phyloP scores from a whole-genome alignment of 257 asterid species.

The Ajuga chamaepitys region DNA sequence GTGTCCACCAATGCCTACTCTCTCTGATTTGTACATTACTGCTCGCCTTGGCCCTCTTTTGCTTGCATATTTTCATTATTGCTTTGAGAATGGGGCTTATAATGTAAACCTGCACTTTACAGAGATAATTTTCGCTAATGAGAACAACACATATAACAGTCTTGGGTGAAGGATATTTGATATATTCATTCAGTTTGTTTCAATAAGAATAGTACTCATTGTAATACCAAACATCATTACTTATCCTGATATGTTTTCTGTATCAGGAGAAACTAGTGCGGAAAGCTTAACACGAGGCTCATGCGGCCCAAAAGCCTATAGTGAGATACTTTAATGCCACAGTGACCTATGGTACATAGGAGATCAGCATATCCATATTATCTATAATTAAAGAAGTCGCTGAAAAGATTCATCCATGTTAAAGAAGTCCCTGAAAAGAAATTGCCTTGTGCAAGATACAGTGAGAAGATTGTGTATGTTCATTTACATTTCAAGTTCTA shows the following conservation, averaged over 20 bases:
- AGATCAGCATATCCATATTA: too few relatives aligned
- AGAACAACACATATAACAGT: conserved; percentile 51
- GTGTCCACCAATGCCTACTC: conserved; percentile 20
- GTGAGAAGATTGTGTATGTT: not conserved
- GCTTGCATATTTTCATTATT: conserved; percentile 67
- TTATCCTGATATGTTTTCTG: conserved; percentile 18
- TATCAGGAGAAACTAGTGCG: conserved; percentile 51
- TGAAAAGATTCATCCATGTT: not conserved
- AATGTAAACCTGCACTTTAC: conserved; percentile 71
- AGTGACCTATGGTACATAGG: conserved; percentile 53
- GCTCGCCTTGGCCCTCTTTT: conserved; percentile 83
- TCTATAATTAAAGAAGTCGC: too few relatives aligned
- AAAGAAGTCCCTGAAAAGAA: not conserved
- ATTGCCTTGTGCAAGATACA: not conserved
- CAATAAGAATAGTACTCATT: not conserved
- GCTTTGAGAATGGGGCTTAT: conserved; percentile 80
- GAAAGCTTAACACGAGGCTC: conserved; percentile 60
- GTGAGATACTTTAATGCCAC: conserved; percentile 36
- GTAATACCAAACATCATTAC: not conserved
- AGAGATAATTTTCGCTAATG: conserved; percentile 57
- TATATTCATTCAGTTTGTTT: conserved; percentile 69
- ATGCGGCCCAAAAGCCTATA: conserved; percentile 54
- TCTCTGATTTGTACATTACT: conserved; percentile 53
- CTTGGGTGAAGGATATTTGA: conserved; percentile 78
- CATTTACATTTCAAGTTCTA: not conserved